A percentile compares a stretch with the other conserved stretches of the same genome.
These are phyloP conservation scores for Lactifluus piperatus DNA, from an alignment of 768 basidiomycete genomes.

Conservation along the genomic window DNA sequence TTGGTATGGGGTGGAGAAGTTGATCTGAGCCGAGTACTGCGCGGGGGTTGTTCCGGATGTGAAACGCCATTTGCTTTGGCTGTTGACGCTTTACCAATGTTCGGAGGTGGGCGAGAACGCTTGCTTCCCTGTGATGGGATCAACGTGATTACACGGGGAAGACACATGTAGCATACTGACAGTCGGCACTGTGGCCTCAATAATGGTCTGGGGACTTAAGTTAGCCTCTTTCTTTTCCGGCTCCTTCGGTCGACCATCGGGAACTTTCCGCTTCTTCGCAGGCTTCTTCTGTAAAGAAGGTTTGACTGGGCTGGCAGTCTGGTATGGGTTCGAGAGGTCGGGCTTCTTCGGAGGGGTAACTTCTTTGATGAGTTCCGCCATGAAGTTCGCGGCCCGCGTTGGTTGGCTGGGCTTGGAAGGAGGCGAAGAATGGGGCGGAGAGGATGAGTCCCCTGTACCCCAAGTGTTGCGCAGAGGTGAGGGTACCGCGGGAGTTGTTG, in stretches of 20 bases:
- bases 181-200: constrained; percentile 68
- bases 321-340: constrained; percentile 73
- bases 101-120: constrained; percentile 62
- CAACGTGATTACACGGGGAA: neutral
- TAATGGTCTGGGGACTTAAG: constrained; percentile 54
- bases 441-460: constrained; percentile 36
- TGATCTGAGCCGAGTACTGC: constrained; percentile 22
- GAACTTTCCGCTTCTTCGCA: constrained; percentile 24
- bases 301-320: constrained; percentile 61
- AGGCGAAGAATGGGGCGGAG: constrained; percentile 26
- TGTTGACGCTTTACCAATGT: constrained; percentile 35
- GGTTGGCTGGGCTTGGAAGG: constrained; percentile 31
- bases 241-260: constrained; percentile 18
- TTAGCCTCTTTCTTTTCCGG: constrained; percentile 22
- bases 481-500: constrained; percentile 54
- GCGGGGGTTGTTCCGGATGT: constrained; percentile 19
- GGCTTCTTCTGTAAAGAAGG: constrained; percentile 25
- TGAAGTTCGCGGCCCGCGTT: constrained; percentile 59
- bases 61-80: constrained; percentile 15
- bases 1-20: constrained; percentile 15
- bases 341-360: constrained; percentile 52
- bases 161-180: constrained; percentile 34
- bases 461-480: constrained; percentile 73
- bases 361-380: constrained; percentile 64
- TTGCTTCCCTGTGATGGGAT: constrained; percentile 54